Conservation (phyloP, 2,329 filamentous ascomycete genomes). For the Fusarium chaquense region DNA sequence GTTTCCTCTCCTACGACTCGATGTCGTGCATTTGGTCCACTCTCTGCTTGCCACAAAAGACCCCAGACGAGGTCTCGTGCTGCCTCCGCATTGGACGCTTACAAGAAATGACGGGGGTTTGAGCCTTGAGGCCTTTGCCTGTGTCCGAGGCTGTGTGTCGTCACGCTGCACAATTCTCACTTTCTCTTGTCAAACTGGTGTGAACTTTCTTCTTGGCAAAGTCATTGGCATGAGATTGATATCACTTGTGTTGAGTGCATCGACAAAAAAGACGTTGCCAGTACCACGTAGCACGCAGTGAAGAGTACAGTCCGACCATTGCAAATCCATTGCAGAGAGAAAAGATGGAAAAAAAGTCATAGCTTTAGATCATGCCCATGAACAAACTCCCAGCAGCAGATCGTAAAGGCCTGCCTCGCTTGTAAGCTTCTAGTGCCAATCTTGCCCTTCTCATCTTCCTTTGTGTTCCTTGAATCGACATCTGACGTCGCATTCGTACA, state of each 20-base stretch:
- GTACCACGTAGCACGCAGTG: constrained; percentile 8
- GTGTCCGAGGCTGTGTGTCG: constrained; percentile 46
- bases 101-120: constrained; percentile 33
- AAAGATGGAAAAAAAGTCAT: neutral
- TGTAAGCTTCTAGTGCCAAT: constrained; percentile 22
- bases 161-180: constrained; percentile 41
- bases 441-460: constrained; percentile 23
- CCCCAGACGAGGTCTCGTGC: constrained; percentile 47
- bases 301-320: neutral
- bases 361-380: constrained; percentile 5
- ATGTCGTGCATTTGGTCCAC: constrained; percentile 54
- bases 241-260: neutral
- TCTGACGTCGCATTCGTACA: constrained; percentile 42
- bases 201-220: constrained; percentile 43
- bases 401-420: constrained; percentile 23
- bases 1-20: constrained; percentile 52
- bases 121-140: constrained; percentile 35
- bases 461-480: constrained; percentile 34
- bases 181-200: constrained; percentile 36
- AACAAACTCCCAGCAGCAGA: constrained; percentile 20
- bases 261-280: constrained; percentile 4
- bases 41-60: constrained; percentile 47
- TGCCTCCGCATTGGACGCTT: constrained; percentile 51
- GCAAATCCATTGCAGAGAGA: neutral
- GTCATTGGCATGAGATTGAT: constrained; percentile 7